phyloP scores from a whole-genome alignment of 345 rosid genomes.

The Durio zibethinus region DNA sequence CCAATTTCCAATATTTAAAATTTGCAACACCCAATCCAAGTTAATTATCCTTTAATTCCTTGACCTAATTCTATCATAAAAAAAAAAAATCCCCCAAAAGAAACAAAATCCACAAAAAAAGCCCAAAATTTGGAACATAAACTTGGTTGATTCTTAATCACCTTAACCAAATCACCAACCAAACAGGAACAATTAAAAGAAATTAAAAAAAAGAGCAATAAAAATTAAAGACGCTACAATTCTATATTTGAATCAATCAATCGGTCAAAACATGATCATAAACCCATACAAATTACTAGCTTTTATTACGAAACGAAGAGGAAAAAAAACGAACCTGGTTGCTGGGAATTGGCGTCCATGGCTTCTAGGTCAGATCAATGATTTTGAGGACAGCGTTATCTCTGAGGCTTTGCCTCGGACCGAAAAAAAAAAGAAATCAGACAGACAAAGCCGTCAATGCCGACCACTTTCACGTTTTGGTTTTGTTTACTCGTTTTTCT shows the following conservation, averaged over 20 bases:
- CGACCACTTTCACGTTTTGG: not conserved
- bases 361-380: conserved; percentile 5
- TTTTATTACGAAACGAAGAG: not conserved
- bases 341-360: conserved; percentile 52
- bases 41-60: not conserved
- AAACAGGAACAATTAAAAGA: not conserved
- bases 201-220: not conserved
- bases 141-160: not conserved
- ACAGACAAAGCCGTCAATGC: not conserved
- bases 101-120: not conserved
- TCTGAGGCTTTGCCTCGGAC: conserved; percentile 26
- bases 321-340: conserved; percentile 32
- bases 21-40: not conserved
- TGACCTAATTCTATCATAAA: not conserved
- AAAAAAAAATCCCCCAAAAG: not conserved
- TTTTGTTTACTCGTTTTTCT: not conserved
- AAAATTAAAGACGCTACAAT: not conserved
- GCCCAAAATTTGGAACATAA: not conserved
- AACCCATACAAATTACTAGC: not conserved
- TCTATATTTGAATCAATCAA: not conserved
- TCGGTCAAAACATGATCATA: not conserved
- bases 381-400: conserved; percentile 25
- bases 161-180: not conserved
- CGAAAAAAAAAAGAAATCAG: not conserved
- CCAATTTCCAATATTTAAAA: not conserved